These are phyloP conservation scores for Thelonectria olida DNA, from an alignment of 2,329 filamentous ascomycete species.

Conservation along the genomic window DNA sequence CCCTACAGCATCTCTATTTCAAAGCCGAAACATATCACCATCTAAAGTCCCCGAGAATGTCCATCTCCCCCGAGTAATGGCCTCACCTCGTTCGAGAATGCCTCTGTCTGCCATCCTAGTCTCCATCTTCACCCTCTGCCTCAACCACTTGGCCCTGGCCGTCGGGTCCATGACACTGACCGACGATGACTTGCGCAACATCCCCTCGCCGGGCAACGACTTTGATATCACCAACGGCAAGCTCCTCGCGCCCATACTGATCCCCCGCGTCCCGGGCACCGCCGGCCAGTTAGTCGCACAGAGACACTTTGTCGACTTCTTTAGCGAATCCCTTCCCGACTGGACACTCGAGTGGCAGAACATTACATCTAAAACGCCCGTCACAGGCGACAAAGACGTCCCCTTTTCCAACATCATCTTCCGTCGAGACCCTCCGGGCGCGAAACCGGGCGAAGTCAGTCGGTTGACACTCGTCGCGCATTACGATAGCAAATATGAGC, in stretches of 20 bases:
- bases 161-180: conserved; percentile 67
- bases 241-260: conserved; percentile 86
- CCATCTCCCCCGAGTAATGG: conserved; percentile 16
- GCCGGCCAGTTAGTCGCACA: conserved; percentile 77
- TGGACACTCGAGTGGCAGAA: conserved; percentile 91
- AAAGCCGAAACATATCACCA: background rate
- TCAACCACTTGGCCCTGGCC: conserved; percentile 38
- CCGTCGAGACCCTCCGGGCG: conserved; percentile 87
- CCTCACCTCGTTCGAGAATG: conserved; percentile 26
- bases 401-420: conserved; percentile 91
- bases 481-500: conserved; percentile 86
- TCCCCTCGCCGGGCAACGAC: conserved; percentile 77
- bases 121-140: conserved; percentile 29
- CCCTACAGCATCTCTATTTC: background rate
- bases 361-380: conserved; percentile 84
- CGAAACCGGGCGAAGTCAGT: conserved; percentile 76
- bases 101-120: conserved; percentile 29
- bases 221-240: conserved; percentile 81
- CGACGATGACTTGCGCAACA: conserved; percentile 74
- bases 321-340: conserved; percentile 74
- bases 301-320: conserved; percentile 86
- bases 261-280: conserved; percentile 88
- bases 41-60: conserved; percentile 1
- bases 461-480: conserved; percentile 90
- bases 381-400: conserved; percentile 73